phyloP scores from a whole-genome alignment of 768 basidiomycete species.

The Sporobolomyces phaffii region DNA sequence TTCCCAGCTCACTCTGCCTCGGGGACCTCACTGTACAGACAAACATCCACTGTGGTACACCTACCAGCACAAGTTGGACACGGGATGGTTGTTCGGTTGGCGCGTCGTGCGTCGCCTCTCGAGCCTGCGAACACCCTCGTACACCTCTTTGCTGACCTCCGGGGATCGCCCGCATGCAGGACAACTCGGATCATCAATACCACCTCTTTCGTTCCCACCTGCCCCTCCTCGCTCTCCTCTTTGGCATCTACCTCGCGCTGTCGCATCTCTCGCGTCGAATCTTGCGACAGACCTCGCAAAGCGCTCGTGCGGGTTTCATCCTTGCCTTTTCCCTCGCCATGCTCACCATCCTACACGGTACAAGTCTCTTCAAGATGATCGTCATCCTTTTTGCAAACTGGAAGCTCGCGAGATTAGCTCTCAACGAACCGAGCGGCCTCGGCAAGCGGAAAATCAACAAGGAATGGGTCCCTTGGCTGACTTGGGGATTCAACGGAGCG shows the following conservation, averaged over 20 bases:
- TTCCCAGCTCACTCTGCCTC: not conserved
- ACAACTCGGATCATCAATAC: conserved; percentile 87
- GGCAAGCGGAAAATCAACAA: conserved; percentile 46
- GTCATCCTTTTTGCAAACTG: conserved; percentile 68
- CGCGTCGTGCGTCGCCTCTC: conserved; percentile 57
- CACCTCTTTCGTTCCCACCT: conserved; percentile 77
- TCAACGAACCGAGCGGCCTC: not conserved
- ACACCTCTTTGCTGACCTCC: no score
- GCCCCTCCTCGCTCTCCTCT: conserved; percentile 56
- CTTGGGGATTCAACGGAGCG: conserved; percentile 71
- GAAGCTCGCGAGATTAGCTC: conserved; percentile 52
- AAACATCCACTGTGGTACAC: conserved; percentile 39
- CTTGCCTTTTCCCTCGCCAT: conserved; percentile 60
- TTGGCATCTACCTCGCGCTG: conserved; percentile 55
- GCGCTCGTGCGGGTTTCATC: conserved; percentile 55
- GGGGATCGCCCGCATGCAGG: conserved; percentile 57
- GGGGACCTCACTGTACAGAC: not conserved
- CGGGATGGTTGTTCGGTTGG: conserved; percentile 77
- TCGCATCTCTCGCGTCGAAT: conserved; percentile 54
- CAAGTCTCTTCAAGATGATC: conserved; percentile 70
- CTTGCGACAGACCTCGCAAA: not conserved
- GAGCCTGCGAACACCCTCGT: not conserved
- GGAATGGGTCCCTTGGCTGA: conserved; percentile 44
- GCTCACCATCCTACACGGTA: conserved; percentile 71
- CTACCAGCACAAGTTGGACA: conserved; percentile 57